Percentiles rank a stretch among this genome's conserved stretches.
These are phyloP conservation scores for Xylariaceae sp. DNA, from an alignment of 2,329 filamentous ascomycete species.

Conservation along the genomic window DNA sequence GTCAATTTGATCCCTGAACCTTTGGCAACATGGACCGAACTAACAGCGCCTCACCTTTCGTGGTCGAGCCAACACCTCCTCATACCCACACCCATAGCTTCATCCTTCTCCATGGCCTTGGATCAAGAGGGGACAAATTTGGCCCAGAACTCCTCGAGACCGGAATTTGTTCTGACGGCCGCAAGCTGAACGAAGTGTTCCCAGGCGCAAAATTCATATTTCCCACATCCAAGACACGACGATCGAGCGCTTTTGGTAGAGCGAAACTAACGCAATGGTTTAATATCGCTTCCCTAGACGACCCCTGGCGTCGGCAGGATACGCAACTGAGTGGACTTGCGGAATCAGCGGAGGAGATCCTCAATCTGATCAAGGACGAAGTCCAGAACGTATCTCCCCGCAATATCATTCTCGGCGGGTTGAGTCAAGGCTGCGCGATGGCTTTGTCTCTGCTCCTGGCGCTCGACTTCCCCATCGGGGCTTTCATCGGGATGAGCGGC, in stretches of 20 bases:
- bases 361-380: constrained; percentile 28
- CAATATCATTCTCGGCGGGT: constrained; percentile 41
- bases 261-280: constrained; percentile 44
- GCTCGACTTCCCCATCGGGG: constrained; percentile 29
- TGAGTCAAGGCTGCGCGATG: constrained; percentile 48
- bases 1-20: too few relatives aligned
- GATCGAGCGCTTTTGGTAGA: constrained; percentile 34
- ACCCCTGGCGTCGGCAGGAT: constrained; percentile 33
- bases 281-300: constrained; percentile 33
- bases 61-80: too few relatives aligned
- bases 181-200: constrained; percentile 25
- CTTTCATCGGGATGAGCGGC: constrained; percentile 40
- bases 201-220: constrained; percentile 41
- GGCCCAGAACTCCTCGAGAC: constrained; percentile 25
- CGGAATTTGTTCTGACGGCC: constrained; percentile 16
- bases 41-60: too few relatives aligned
- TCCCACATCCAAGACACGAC: constrained; percentile 38
- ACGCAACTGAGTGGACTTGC: constrained; percentile 36
- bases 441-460: constrained; percentile 33
- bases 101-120: constrained; percentile 15
- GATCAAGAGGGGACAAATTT: constrained; percentile 19
- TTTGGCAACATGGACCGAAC: too few relatives aligned
- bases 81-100: constrained; percentile 11
- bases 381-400: constrained; percentile 14
- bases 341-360: constrained; percentile 30